Conservation (phyloP, 179 eudicot genomes). For the Nepenthes alata region DNA sequence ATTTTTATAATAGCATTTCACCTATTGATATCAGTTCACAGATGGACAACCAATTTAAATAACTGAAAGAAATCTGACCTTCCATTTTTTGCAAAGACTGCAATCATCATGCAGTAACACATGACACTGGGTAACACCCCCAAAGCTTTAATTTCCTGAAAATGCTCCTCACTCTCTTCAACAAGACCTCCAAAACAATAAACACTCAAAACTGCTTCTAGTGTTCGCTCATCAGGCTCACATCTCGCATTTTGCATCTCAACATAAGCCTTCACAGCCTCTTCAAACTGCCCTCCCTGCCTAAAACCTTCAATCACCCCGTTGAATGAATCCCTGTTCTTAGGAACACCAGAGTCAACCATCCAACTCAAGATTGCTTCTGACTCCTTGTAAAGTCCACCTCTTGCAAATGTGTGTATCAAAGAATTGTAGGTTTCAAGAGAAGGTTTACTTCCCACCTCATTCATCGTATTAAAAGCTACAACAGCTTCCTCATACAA, state of each 20-base stretch:
- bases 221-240: constrained; percentile 77
- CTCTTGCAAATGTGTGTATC: constrained; percentile 63
- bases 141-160: constrained; percentile 65
- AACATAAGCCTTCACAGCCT: constrained; percentile 70
- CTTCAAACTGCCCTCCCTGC: constrained; percentile 84
- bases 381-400: constrained; percentile 78
- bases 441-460: constrained; percentile 66
- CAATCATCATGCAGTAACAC: constrained; percentile 94
- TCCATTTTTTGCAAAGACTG: constrained; percentile 65
- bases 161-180: constrained; percentile 82
- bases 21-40: too few species aligned
- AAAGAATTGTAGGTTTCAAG: constrained; percentile 68
- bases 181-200: constrained; percentile 80
- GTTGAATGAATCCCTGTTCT: constrained; percentile 46
- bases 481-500: constrained; percentile 89
- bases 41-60: not conserved
- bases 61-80: constrained; percentile 38
- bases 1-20: too few species aligned
- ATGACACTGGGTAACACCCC: constrained; percentile 76
- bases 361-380: constrained; percentile 52
- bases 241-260: constrained; percentile 76
- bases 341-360: constrained; percentile 42
- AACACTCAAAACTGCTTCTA: constrained; percentile 81
- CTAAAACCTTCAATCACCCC: constrained; percentile 78
- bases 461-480: constrained; percentile 82